Evolutionary conservation across 306 rosid genomes (phyloP).

Genomic region (Spatholobus suberectus): DNA sequence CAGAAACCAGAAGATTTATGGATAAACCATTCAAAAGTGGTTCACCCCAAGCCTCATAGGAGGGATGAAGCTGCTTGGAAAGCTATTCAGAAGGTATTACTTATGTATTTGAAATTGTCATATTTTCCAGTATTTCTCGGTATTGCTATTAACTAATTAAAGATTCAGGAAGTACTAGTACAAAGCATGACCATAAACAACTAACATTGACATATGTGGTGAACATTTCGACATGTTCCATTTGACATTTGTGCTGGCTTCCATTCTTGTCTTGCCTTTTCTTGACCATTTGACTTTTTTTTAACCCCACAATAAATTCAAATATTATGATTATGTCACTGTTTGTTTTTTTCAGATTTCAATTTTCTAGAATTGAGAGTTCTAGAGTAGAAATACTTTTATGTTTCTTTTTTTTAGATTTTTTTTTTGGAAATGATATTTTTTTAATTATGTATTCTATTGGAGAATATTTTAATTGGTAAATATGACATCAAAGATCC

Average conservation of each 20-base stretch:
- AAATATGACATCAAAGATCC: slow-evolving; percentile 25
- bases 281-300: no score
- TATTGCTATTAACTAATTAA: not conserved
- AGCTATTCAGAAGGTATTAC: slow-evolving; percentile 78
- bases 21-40: slow-evolving; percentile 86
- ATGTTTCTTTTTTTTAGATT: not conserved
- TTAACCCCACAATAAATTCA: no score
- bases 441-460: not conserved
- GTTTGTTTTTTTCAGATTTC: not conserved
- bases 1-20: slow-evolving; percentile 98
- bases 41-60: slow-evolving; percentile 95
- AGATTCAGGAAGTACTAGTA: slow-evolving; percentile 23
- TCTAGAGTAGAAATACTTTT: no score
- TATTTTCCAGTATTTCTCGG: not conserved
- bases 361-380: no score
- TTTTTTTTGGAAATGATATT: not conserved
- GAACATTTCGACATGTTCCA: not conserved
- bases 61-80: slow-evolving; percentile 72
- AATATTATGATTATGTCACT: no score
- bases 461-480: slow-evolving; percentile 8
- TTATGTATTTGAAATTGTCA: slow-evolving; percentile 5
- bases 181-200: slow-evolving; percentile 20
- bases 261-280: not conserved
- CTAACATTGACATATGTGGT: not conserved
- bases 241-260: not conserved